A percentile compares a stretch with the other conserved stretches of the same genome.
Evolutionary conservation across 352 stramenopile genomes (phyloP).

Genomic region (Peronosclerospora sorghi): DNA sequence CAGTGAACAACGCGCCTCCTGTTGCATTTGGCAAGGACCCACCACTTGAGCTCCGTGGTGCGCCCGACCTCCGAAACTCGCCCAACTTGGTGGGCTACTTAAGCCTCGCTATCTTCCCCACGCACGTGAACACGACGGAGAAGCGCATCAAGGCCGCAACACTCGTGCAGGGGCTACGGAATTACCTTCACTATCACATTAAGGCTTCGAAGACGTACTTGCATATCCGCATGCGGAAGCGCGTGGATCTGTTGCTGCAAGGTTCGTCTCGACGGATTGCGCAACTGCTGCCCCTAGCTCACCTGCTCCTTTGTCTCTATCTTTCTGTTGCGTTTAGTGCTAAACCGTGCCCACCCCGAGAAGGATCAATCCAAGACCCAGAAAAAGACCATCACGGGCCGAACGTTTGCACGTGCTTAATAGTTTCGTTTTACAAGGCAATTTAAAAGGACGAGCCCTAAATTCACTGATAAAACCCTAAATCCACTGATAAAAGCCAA

Average conservation of each 20-base stretch:
- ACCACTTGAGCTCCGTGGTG: conserved; percentile 73
- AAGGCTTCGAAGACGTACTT: conserved; percentile 94
- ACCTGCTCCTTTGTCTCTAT: no score
- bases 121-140: conserved; percentile 78
- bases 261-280: conserved; percentile 18
- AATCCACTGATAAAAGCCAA: no score
- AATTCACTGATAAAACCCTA: no score
- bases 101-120: conserved; percentile 81
- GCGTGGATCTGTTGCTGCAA: conserved; percentile 87
- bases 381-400: conserved; percentile 89
- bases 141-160: conserved; percentile 85
- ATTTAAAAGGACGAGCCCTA: neutral
- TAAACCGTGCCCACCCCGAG: conserved; percentile 86
- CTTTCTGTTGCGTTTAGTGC: conserved; percentile 31
- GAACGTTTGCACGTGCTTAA: conserved; percentile 80
- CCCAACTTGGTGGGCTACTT: conserved; percentile 84
- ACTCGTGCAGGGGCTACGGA: conserved; percentile 82
- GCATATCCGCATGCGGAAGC: conserved; percentile 92
- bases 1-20: conserved; percentile 90
- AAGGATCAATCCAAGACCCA: conserved; percentile 79
- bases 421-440: neutral
- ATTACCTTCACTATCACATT: conserved; percentile 95
- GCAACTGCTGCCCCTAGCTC: neutral
- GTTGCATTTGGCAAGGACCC: conserved; percentile 86
- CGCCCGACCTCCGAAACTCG: conserved; percentile 46